Percentiles rank a stretch among this genome's conserved stretches.
Conservation (phyloP, 495 filamentous ascomycete genomes). For the Podospora anserina region DNA sequence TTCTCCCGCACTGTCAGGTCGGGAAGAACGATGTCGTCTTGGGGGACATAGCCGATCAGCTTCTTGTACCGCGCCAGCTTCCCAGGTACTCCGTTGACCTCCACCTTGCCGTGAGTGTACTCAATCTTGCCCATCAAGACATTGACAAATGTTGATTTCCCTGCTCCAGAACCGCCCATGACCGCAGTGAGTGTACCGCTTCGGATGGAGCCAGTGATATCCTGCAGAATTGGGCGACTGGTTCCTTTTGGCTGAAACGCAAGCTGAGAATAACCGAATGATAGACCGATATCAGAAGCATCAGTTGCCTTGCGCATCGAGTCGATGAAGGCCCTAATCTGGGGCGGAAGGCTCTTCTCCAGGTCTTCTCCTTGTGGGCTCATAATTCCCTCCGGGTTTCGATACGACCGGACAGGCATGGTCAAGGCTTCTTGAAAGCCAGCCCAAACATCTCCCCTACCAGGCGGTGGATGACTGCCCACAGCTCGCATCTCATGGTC, state of each 20-base stretch:
- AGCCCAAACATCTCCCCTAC: constrained; percentile 25
- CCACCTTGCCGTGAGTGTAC: constrained; percentile 43
- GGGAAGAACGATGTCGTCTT: constrained; percentile 50
- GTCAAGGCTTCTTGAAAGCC: constrained; percentile 40
- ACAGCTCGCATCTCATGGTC: constrained; percentile 32
- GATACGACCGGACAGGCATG: constrained; percentile 13
- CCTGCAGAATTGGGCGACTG: constrained; percentile 44
- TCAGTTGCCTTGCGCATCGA: constrained; percentile 50
- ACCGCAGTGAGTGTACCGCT: constrained; percentile 48
- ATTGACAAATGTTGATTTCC: constrained; percentile 53
- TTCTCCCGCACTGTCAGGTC: constrained; percentile 54
- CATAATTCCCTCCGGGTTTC: constrained; percentile 12
- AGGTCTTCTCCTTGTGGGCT: constrained; percentile 26
- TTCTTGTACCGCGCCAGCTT: constrained; percentile 50
- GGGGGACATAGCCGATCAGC: constrained; percentile 55
- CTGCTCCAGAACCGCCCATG: constrained; percentile 52
- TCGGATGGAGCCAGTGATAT: constrained; percentile 50
- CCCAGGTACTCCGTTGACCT: constrained; percentile 48
- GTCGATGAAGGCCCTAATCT: constrained; percentile 47
- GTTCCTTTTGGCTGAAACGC: constrained; percentile 43
- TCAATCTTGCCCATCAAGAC: constrained; percentile 49
- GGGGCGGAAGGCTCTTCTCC: constrained; percentile 32
- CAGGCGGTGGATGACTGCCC: constrained; percentile 16
- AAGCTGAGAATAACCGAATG: constrained; percentile 48
- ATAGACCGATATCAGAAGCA: constrained; percentile 48